Evolutionary conservation across 305 asterid species (phyloP).

Genomic region (Solanum hybrid): DNA sequence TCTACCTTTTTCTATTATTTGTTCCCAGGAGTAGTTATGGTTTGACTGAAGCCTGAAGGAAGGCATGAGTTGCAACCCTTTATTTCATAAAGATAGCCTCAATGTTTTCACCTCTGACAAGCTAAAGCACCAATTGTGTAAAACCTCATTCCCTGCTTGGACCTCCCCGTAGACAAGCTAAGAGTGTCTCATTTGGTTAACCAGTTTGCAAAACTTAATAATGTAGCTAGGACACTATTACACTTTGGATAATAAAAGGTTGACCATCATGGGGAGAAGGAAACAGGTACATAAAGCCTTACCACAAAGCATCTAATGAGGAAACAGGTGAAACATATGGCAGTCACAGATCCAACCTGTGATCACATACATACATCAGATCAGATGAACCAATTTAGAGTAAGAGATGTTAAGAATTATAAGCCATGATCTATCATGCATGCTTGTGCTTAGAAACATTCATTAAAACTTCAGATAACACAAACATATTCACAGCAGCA

Average conservation of each 20-base stretch:
- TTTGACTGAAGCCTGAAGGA: not conserved
- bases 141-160: not conserved
- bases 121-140: not conserved
- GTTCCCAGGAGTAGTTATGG: not conserved
- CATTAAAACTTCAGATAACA: not conserved
- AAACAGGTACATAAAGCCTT: conserved; percentile 19
- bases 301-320: conserved; percentile 87
- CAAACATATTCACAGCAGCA: not conserved
- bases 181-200: not conserved
- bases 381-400: conserved; percentile 5
- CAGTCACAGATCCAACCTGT: conserved; percentile 98
- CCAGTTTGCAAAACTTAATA: not conserved
- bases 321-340: conserved; percentile 90
- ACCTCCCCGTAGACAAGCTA: not conserved
- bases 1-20: not conserved
- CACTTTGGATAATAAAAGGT: not conserved
- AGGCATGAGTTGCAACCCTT: not conserved
- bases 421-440: not conserved
- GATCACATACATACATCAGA: conserved; percentile 13
- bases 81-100: not conserved
- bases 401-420: not conserved
- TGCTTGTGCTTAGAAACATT: not conserved
- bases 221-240: not conserved
- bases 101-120: not conserved
- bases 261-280: not conserved